Conservation (phyloP, 805 yeast genomes). For the Candida maris region DNA sequence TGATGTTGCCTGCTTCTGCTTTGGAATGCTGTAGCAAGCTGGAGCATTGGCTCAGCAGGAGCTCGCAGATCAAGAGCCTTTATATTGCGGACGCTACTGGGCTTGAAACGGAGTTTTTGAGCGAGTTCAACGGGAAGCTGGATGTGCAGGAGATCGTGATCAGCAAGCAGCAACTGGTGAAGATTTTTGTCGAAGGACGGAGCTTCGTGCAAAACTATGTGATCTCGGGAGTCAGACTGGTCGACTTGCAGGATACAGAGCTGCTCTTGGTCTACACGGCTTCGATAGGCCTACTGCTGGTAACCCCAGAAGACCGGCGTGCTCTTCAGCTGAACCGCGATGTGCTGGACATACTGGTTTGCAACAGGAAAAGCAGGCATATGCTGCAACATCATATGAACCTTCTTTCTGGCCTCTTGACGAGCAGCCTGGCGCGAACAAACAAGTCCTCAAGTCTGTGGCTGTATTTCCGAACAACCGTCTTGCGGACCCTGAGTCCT, state of each 20-base stretch:
- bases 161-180: conserved; percentile 8
- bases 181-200: conserved; percentile 20
- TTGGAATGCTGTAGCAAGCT: conserved; percentile 7
- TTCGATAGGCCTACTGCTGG: conserved; percentile 24
- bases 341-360: neutral
- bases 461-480: conserved; percentile 23
- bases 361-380: neutral
- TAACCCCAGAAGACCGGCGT: conserved; percentile 29
- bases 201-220: conserved; percentile 5
- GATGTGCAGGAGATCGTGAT: conserved; percentile 16
- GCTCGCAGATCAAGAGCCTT: conserved; percentile 18
- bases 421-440: conserved; percentile 24
- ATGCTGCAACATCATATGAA: conserved; percentile 3
- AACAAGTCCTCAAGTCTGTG: conserved; percentile 35
- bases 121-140: conserved; percentile 4
- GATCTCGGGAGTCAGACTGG: neutral
- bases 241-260: neutral
- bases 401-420: conserved; percentile 17
- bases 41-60: conserved; percentile 13
- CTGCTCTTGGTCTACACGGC: conserved; percentile 8
- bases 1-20: no score
- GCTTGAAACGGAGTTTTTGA: conserved; percentile 27
- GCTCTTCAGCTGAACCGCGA: conserved; percentile 15
- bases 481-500: neutral
- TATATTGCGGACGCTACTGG: neutral